Evolutionary conservation across 768 basidiomycete species (phyloP).

Genomic region (Boletus tylopilopsis): DNA sequence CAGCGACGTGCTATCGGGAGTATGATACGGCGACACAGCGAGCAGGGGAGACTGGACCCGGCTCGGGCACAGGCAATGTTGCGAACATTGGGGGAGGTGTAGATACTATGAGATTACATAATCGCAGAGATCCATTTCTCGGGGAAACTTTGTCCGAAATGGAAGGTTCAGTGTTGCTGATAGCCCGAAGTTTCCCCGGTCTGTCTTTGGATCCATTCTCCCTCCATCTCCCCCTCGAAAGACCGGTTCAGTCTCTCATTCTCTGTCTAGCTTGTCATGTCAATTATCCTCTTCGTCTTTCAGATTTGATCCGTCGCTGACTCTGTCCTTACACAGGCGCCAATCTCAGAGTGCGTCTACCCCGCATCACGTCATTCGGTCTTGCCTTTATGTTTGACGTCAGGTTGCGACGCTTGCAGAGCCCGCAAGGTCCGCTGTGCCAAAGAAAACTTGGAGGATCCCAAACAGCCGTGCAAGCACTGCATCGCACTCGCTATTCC

Average conservation of each 20-base stretch:
- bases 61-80: constrained; percentile 20
- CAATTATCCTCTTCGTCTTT: constrained; percentile 24
- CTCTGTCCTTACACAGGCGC: constrained; percentile 48
- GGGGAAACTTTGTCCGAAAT: background rate
- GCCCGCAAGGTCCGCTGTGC: constrained; percentile 86
- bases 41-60: constrained; percentile 24
- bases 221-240: background rate
- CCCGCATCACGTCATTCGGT: constrained; percentile 23
- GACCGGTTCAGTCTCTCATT: too few species aligned
- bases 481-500: constrained; percentile 77
- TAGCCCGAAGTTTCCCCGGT: too few species aligned
- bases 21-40: constrained; percentile 30
- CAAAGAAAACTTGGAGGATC: constrained; percentile 72
- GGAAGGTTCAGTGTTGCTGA: too few species aligned
- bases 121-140: background rate
- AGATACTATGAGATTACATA: constrained; percentile 14
- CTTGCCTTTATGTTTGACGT: constrained; percentile 20
- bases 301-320: constrained; percentile 30
- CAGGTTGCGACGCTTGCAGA: constrained; percentile 84
- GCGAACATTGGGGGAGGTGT: constrained; percentile 13
- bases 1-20: constrained; percentile 41
- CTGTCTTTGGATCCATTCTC: too few species aligned
- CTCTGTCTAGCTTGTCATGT: constrained; percentile 31
- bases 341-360: constrained; percentile 72
- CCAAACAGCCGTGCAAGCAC: constrained; percentile 81